Evolutionary conservation across 2,329 filamentous ascomycete species (phyloP), one percentile per base, ranked within the genome.

Genomic region (Alternaria brassicae): DNA sequence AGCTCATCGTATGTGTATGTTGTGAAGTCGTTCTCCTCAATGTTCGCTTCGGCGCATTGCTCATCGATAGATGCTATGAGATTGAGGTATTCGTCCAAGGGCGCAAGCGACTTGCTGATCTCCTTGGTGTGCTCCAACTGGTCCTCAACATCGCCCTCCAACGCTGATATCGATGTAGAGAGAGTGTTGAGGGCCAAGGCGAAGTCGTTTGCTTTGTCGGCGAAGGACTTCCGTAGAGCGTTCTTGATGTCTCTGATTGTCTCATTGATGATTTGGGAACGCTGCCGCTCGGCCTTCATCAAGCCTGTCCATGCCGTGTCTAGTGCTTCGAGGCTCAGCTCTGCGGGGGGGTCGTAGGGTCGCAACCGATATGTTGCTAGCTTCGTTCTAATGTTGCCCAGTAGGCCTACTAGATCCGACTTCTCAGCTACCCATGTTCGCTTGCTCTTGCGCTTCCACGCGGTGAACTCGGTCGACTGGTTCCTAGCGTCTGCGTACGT

Each of bases 161-260:
- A 86, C n/a, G 93, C 94, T 2, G 94, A 97, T 63, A 99, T 95
- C 66, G 94, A 94, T 58, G 96, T 83, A 67, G 96, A 93, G 79
- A 99, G 89, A 0, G 95, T 97, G 78, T 97, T 97, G 60, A 99
- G 86, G 4, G 95, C 93, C 68, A 97, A 84, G 8, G 95, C 95
- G 80, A 99, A 97, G 79, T 98, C 94, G 74, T 99, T 99, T 62
- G 95, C 95, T 81, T 97, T 98, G 81, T 98, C 93, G 15, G 95
- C 95, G 77, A 99, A 99, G 1, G 91, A 92, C 72, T 89, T 92
- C 48, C 95, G 91, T 28, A 99, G 86, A 10, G 89, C 89, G 76
- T 99, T 97, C 78, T 99, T 99, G 84, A 99, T 98, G 77, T 99
- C 95, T 83, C 95, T 87, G 69, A 99, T 99, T 6, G 93, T 97